Evolutionary conservation across 495 filamentous ascomycete genomes (phyloP), one percentile per base, ranked within the genome.

Genomic region (Oidiodendron maius): DNA sequence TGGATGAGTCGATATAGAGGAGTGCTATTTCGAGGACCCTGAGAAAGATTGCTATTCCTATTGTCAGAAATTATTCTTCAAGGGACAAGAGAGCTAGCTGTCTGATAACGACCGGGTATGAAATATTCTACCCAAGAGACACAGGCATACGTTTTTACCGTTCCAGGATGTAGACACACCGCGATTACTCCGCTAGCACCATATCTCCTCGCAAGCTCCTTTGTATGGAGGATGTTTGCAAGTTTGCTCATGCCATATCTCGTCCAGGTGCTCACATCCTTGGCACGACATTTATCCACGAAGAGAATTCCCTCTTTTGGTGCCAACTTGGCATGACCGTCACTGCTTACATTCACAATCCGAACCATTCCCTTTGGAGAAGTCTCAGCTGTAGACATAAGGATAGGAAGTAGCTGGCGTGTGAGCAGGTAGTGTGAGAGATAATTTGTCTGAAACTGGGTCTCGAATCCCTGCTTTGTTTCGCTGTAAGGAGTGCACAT

Each of bases 231-330:
- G 43, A 82, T 69, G 59, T 77, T 78, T 11, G 78, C 78, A 13
- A 66, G 72, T 63, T 84, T 83, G 4, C 70, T 69, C 37, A 74
- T 70, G n/a, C 71, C 77, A 57, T 84, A 84, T 9, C 67, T 59
- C 3, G 48, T 53, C 50, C 64, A 71, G 3, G 4, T n/a, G 9
- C 9, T 20, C n/a, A 48, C 38, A n/a, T n/a, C 26, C 10, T 43
- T 15, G 1, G 53, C 35, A 15, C 38, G 53, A 12, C 26, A 30
- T 8, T 48, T 48, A 40, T 66, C 60, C 2, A 50, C 42, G 46
- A 72, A 66, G 25, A 62, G 51, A 41, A 74, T 65, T 20, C 63
- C 64, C 12, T 36, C 53, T 25, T 66, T 66, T 0, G 62, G 61
- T 10, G 62, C 56, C 13, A 38, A 18, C 21, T 39, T 16, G 25